A percentile compares a stretch with the other conserved stretches of the same genome.
phyloP scores from a whole-genome alignment of 2,329 filamentous ascomycete genomes.

The Ascosphaera pollenicola region DNA sequence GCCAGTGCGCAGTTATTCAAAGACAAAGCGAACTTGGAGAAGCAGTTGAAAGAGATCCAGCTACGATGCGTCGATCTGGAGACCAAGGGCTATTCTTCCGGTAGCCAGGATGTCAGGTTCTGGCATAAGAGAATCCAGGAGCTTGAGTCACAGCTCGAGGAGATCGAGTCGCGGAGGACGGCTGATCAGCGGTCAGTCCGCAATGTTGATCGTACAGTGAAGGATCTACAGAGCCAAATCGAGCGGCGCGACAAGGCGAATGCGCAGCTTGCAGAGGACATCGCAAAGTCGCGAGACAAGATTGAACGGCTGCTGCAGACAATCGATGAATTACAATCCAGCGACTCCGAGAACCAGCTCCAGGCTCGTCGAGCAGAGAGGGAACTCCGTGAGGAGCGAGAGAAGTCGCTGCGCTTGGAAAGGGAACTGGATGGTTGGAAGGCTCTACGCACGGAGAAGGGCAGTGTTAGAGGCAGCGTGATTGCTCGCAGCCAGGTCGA shows the following conservation, averaged over 20 bases:
- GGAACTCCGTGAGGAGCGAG: constrained; percentile 70
- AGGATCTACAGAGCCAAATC: constrained; percentile 79
- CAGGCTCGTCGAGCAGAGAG: constrained; percentile 68
- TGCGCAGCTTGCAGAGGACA: constrained; percentile 57
- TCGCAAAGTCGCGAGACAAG: constrained; percentile 71
- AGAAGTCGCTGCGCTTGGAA: constrained; percentile 62
- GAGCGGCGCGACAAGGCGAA: constrained; percentile 85
- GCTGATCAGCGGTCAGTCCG: constrained; percentile 72
- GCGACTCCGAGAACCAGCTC: constrained; percentile 62
- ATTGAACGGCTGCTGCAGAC: constrained; percentile 70
- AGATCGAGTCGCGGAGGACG: constrained; percentile 55
- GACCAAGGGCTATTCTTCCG: constrained; percentile 88
- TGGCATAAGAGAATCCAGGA: constrained; percentile 87
- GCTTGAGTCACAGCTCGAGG: constrained; percentile 73
- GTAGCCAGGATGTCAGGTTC: constrained; percentile 88
- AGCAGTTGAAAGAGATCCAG: constrained; percentile 74
- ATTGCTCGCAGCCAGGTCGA: constrained; percentile 3
- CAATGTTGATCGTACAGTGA: constrained; percentile 82
- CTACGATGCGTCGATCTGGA: constrained; percentile 79
- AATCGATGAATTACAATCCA: constrained; percentile 83
- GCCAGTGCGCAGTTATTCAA: constrained; percentile 61
- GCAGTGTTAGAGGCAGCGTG: constrained; percentile 13
- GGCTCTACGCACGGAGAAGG: constrained; percentile 41
- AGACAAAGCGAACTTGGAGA: constrained; percentile 76
- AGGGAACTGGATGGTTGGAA: constrained; percentile 74